Conservation (phyloP, 495 filamentous ascomycete genomes). For the Xylaria longipes region DNA sequence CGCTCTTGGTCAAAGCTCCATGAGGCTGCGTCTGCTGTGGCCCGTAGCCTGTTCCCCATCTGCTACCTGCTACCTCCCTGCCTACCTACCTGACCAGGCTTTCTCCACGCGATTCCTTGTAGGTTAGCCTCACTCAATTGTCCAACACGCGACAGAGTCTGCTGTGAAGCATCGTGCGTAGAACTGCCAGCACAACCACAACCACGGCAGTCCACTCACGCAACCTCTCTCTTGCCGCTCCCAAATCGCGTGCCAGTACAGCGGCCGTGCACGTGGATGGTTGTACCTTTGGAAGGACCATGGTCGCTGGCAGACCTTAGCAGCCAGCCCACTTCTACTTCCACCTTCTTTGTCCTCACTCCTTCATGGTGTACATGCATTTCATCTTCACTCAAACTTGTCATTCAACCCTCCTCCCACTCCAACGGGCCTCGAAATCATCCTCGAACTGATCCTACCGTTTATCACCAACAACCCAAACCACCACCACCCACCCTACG, state of each 20-base stretch:
- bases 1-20: constrained; percentile 24
- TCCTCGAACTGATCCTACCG: neutral
- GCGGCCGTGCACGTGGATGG: constrained; percentile 23
- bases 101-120: constrained; percentile 23
- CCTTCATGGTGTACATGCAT: constrained; percentile 1
- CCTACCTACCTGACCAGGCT: constrained; percentile 7
- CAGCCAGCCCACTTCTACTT: constrained; percentile 20
- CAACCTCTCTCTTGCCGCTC: neutral
- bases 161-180: constrained; percentile 25
- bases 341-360: constrained; percentile 24
- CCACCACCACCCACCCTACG: neutral
- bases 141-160: constrained; percentile 42
- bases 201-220: constrained; percentile 18
- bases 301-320: constrained; percentile 29
- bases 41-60: constrained; percentile 6
- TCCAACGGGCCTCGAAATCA: neutral
- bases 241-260: constrained; percentile 6
- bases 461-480: neutral
- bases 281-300: constrained; percentile 13
- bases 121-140: constrained; percentile 22
- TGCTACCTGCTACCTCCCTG: too few species aligned
- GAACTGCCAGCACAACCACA: constrained; percentile 27
- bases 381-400: neutral
- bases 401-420: neutral
- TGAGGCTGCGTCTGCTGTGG: constrained; percentile 15